Evolutionary conservation across 192 early-diverging fungal species (phyloP), one percentile per base, ranked within the genome.

Genomic region (Geranomyces michiganensis): DNA sequence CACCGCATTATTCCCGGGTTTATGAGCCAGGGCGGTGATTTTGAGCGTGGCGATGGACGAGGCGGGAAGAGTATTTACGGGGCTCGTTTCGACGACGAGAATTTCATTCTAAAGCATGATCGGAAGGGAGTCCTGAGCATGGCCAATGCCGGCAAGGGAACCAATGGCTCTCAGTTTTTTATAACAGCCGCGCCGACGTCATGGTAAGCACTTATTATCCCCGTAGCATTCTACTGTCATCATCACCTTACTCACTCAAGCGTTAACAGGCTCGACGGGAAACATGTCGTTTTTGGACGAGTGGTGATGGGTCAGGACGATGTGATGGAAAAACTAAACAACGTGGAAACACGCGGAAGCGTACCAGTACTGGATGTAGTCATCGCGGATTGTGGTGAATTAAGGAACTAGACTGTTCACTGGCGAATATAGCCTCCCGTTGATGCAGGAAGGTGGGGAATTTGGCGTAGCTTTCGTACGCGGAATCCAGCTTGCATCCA

Each of bases 31-130:
- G 92, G 90, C 62, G 92, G 92, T 83, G 94, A 82, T 81, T 96
- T 81, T 89, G 94, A 84, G 82, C 75, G 89, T 61, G 93, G 93
- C 72, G 94, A 96, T 77, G 92, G 93, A 67, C 90, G 88, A 64
- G 84, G 78, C 13, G 82, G 83, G 66, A 89, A 90, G 83, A 93
- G 84, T 55, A 87, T 90, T 73, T 84, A 89, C 70, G 90, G 96
- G 62, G 89, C 86, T 56, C 91, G 90, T 82, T 98, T 98, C 73
- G 86, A 87, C 53, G 96, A 98, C 76, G 96, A 98, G 84, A 96
- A 93, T 85, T 98, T 98, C 85, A 90, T 90, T 67, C 84, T 96
- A 53, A 89, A 88, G 68, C 89, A 89, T 79, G 82, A 86, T 76
- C 75, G 75, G 56, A 71, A 76, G 29, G 94, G 95, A 2, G 76